Evolutionary conservation across 2,329 filamentous ascomycete genomes (phyloP), one percentile per base, ranked within the genome.

Genomic region (Xylariaceae sp.): DNA sequence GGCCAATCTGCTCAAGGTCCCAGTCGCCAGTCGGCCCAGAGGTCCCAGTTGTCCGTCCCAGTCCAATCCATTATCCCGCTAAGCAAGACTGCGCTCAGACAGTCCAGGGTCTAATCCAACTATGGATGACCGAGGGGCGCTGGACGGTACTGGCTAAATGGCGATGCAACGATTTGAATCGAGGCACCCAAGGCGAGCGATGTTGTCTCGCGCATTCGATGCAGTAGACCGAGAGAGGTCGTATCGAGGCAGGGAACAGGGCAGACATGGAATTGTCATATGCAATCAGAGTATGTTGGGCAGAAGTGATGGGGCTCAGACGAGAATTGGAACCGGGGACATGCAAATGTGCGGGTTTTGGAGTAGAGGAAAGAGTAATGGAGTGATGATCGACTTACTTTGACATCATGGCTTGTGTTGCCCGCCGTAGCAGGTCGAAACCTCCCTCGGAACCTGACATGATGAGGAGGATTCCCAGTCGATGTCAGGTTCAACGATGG

Each of bases 381-480:
- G 41, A 32, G 30, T n/a, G 16, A 13, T 32, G 30, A 17, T 32
- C 12, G 43, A 72, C 76, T 61, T 72, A 79, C 76, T 67, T 80
- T 64, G 76, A 79, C 68, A 74, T 73, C 72, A 81, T 75, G 52
- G 73, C 73, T 56, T 80, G 76, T n/a, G 78, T 81, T 47, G 78
- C 78, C 60, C 76, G 69, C 56, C 74, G 69, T 49, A 81, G 61
- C 51, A 81, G 66, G 62, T 81, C 78, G 53, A 73, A 78, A 51
- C 72, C 68, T 56, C 71, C 69, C 57, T 75, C 72, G 45, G 68
- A 64, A 64, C 69, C 69, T 56, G 74, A 68, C 76, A 79, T 79
- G 54, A 49, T 50, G 50, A n/a, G n/a, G 52, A 41, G 11, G 22
- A 26, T 11, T 6, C 22, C 22, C 22, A 26, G 22, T 26, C 22